Evolutionary conservation across 768 basidiomycete species (phyloP).

Genomic region (Cystobasidium onofrii): DNA sequence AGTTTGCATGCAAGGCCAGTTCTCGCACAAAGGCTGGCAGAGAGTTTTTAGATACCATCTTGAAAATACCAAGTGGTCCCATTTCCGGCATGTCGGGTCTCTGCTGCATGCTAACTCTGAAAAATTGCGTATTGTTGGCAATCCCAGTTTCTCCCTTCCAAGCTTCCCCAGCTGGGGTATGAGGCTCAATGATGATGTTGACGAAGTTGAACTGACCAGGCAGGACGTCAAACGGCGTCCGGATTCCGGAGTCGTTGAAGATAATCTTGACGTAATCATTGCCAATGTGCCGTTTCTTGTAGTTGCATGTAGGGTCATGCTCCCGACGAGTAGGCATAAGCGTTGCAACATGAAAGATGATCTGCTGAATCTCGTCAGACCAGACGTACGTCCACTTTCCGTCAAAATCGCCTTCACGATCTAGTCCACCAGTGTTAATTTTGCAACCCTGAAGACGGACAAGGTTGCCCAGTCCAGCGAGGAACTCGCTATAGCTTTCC

Average conservation of each 20-base stretch:
- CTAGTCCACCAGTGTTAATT: slow-evolving; percentile 66
- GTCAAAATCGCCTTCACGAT: slow-evolving; percentile 66
- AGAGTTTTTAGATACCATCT: slow-evolving; percentile 80
- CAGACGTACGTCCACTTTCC: slow-evolving; percentile 97
- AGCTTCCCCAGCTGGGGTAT: slow-evolving; percentile 71
- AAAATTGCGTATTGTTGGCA: slow-evolving; percentile 59
- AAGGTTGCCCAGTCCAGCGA: slow-evolving; percentile 77
- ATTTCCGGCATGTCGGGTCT: slow-evolving; percentile 89
- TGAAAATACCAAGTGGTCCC: slow-evolving; percentile 82
- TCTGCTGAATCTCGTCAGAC: slow-evolving; percentile 96
- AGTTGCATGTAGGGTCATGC: slow-evolving; percentile 61
- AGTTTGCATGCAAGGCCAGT: slow-evolving; percentile 74
- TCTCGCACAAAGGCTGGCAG: slow-evolving; percentile 82
- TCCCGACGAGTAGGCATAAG: slow-evolving; percentile 74
- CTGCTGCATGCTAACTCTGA: slow-evolving; percentile 84
- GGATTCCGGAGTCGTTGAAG: slow-evolving; percentile 91
- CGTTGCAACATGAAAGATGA: slow-evolving; percentile 90
- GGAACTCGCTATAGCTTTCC: slow-evolving; percentile 85
- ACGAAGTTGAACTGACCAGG: slow-evolving; percentile 90
- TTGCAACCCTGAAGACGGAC: slow-evolving; percentile 81
- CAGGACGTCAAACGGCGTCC: slow-evolving; percentile 85
- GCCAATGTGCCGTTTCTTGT: slow-evolving; percentile 92
- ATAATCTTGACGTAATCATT: slow-evolving; percentile 94
- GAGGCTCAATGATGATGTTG: slow-evolving; percentile 93
- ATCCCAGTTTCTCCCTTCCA: slow-evolving; percentile 78